Base-by-base conservation (phyloP, 192 early-diverging fungal genomes). In the Entomortierella chlamydospora region DNA sequence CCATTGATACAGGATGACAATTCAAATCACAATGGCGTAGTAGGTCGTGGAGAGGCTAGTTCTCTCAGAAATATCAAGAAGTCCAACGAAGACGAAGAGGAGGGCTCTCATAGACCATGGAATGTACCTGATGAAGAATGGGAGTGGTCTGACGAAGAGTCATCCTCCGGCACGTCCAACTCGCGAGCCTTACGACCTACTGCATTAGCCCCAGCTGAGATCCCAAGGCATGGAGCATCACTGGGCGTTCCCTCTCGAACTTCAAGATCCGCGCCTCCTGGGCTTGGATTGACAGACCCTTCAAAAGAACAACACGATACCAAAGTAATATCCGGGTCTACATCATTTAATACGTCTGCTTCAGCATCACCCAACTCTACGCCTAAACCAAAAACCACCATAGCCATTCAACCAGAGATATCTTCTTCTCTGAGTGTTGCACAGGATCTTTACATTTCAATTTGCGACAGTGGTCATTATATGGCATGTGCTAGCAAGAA, bases 121-220 rank as follows among this genome's bases (percentile, higher is more conserved):
- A 79, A 79, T 26, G 68, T 79, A 2, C 76, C 76, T 39, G 76
- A 79, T n/a, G 76, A 79, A 0, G 76, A 79, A 34, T 79, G 76
- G 76, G 68, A 64, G 15, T 79, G 76, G 76, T 79, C 76, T 3
- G 76, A 79, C 31, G 76, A 64, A 17, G 76, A 79, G 33, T 31
- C 51, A 57, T 22, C 64, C 8, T 60, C 49, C 18, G 30, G 41
- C 23, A 18, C 10, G 22, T 42, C 29, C 17, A 68, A 34, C 26
- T 30, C 64, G 2, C 52, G 41, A 45, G 20, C 59, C 9, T 56
- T 59, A 11, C 53, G 60, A 17, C 15, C 58, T 15, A 12, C 49
- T 15, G 10, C 22, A 23, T 57, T 42, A 29, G 11, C 23, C 17
- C 20, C 45, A 43, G 25, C 72, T 33, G 18, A 28, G 17, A 42